phyloP scores from a whole-genome alignment of 2,329 filamentous ascomycete genomes.

The Hymenoscyphus repandus region DNA sequence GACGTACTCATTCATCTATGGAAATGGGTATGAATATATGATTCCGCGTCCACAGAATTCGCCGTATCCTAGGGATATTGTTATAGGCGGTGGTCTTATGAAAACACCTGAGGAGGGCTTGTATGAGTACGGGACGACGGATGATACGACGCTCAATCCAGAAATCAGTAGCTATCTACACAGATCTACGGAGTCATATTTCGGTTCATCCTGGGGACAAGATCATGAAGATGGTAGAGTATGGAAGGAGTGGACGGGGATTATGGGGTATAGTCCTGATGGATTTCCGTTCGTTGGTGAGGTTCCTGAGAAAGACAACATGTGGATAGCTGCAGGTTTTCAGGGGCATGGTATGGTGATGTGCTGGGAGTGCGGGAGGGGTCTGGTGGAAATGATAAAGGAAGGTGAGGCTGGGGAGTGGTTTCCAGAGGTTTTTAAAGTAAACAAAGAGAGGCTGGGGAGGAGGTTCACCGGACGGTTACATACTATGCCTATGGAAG shows the following conservation, averaged over 20 bases:
- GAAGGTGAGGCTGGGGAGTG: slow-evolving; percentile 10
- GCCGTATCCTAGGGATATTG: slow-evolving; percentile 31
- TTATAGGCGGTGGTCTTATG: slow-evolving; percentile 27
- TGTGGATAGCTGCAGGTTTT: slow-evolving; percentile 26
- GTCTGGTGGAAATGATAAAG: slow-evolving; percentile 18
- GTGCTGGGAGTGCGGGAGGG: slow-evolving; percentile 21
- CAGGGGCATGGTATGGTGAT: slow-evolving; percentile 27
- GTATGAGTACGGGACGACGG: slow-evolving; percentile 37
- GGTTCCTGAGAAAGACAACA: slow-evolving; percentile 34
- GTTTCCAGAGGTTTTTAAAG: slow-evolving; percentile 36
- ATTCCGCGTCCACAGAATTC: slow-evolving; percentile 48
- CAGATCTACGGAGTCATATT: slow-evolving; percentile 28
- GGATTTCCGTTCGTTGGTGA: slow-evolving; percentile 47
- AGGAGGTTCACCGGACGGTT: slow-evolving; percentile 28
- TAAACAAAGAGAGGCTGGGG: slow-evolving; percentile 41
- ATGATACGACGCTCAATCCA: slow-evolving; percentile 25
- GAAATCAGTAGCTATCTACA: slow-evolving; percentile 21
- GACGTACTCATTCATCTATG: slow-evolving; percentile 50
- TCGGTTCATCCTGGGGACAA: slow-evolving; percentile 39
- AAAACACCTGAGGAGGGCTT: slow-evolving; percentile 31
- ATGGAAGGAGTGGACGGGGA: slow-evolving; percentile 46
- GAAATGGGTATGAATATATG: slow-evolving; percentile 62
- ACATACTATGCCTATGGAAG: background rate
- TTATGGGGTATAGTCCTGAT: slow-evolving; percentile 52
- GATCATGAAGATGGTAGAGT: slow-evolving; percentile 36